These are phyloP conservation scores for Neurospora crassa DNA, from an alignment of 2,329 filamentous ascomycete genomes.

Conservation along the genomic window DNA sequence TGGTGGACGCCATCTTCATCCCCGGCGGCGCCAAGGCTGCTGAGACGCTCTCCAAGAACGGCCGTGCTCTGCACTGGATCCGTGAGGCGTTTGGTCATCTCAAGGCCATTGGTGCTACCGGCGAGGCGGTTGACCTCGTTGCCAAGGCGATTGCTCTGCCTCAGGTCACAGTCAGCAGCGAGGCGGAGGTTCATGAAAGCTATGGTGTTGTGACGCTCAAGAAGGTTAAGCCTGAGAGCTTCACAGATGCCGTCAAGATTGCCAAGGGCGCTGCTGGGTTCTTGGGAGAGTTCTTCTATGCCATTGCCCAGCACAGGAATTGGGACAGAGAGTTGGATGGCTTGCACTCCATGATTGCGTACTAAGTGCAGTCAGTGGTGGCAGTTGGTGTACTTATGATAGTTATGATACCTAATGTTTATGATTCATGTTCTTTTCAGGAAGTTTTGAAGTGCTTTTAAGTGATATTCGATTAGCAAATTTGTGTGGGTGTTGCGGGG, in stretches of 20 bases:
- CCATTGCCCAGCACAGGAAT: conserved; percentile 63
- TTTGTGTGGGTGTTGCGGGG: neutral
- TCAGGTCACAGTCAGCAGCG: conserved; percentile 31
- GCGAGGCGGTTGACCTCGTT: conserved; percentile 60
- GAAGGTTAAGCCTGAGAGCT: conserved; percentile 40
- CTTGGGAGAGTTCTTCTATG: conserved; percentile 58
- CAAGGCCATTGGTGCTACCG: conserved; percentile 68
- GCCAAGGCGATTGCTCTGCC: conserved; percentile 35
- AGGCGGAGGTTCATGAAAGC: conserved; percentile 48
- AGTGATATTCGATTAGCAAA: neutral
- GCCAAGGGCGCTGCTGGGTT: conserved; percentile 60
- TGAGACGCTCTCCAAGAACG: conserved; percentile 55
- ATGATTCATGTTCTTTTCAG: neutral
- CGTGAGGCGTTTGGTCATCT: conserved; percentile 74
- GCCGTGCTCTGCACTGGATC: conserved; percentile 66
- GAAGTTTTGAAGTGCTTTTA: neutral
- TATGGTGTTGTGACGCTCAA: conserved; percentile 70
- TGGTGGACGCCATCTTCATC: conserved; percentile 73
- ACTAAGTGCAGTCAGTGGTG: conserved; percentile 32
- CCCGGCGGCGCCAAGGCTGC: conserved; percentile 60
- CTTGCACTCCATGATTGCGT: conserved; percentile 56
- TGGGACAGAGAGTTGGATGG: conserved; percentile 68
- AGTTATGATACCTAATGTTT: neutral
- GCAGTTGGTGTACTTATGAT: neutral
- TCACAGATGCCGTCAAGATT: conserved; percentile 54